These are phyloP conservation scores for Loxodes magnus DNA, from an alignment of 73 alveolate species.

Conservation along the genomic window DNA sequence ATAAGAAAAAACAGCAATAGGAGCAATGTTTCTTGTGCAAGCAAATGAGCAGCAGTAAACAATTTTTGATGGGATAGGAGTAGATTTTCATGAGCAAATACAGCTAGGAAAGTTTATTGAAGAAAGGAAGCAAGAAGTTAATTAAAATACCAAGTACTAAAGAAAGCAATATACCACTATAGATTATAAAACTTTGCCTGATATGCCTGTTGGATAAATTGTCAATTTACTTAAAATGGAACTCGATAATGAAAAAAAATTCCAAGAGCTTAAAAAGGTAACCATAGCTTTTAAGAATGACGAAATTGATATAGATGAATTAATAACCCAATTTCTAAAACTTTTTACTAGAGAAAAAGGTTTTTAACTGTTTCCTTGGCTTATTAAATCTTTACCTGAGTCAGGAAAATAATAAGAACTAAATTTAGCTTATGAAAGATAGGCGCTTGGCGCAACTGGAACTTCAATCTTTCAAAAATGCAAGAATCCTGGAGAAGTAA, in stretches of 20 bases:
- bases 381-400: no score
- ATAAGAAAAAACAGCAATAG: constrained; percentile 1
- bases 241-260: background rate
- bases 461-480: no score
- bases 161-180: background rate
- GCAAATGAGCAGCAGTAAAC: constrained; percentile 2
- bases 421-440: no score
- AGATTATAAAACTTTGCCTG: constrained; percentile 12
- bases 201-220: constrained; percentile 6
- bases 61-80: constrained; percentile 9
- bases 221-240: constrained; percentile 1
- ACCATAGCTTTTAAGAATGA: constrained; percentile 5
- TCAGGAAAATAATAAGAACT: no score
- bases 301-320: no score
- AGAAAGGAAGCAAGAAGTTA: background rate
- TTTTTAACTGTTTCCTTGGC: no score
- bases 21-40: background rate
- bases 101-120: background rate
- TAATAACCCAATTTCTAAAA: no score
- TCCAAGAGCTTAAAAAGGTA: background rate
- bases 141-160: background rate
- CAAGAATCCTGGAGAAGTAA: no score
- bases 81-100: constrained; percentile 4
- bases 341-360: no score
- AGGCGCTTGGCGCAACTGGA: no score